A percentile compares a stretch with the other conserved stretches of the same genome.
Evolutionary conservation across 352 stramenopile species (phyloP).

Genomic region (Globisporangium emineosum): DNA sequence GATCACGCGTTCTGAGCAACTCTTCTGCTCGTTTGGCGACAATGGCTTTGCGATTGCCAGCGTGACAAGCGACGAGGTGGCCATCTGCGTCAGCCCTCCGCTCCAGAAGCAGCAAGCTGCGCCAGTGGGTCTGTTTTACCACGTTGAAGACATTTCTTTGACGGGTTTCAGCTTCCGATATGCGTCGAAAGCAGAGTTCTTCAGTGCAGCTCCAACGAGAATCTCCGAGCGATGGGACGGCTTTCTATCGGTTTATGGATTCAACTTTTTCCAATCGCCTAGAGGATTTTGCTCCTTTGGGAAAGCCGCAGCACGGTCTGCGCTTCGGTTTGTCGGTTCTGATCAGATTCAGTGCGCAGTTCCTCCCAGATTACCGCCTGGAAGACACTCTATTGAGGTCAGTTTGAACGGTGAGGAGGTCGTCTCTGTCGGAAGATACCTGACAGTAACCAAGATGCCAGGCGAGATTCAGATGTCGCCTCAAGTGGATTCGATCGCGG

Average conservation of each 20-base stretch:
- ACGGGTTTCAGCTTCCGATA: conserved; percentile 37
- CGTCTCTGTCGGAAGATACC: conserved; percentile 14
- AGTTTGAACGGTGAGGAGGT: conserved; percentile 29
- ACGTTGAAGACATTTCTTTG: conserved; percentile 18
- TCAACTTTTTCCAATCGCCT: conserved; percentile 27
- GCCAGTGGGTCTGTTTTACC: conserved; percentile 30
- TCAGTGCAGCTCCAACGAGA: conserved; percentile 19
- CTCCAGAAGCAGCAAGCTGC: not conserved
- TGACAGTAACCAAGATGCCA: conserved; percentile 25
- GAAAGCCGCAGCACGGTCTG: not conserved
- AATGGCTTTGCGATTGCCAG: conserved; percentile 9
- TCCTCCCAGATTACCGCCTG: conserved; percentile 20
- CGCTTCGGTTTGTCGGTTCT: conserved; percentile 19
- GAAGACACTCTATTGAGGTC: conserved; percentile 20
- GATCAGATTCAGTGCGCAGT: conserved; percentile 28
- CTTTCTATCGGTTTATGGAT: conserved; percentile 28
- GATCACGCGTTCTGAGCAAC: not conserved
- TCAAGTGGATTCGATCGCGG: conserved; percentile 25
- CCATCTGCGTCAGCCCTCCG: conserved; percentile 29
- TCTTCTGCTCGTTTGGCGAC: conserved; percentile 37
- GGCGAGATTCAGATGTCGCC: conserved; percentile 29
- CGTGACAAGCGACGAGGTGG: conserved; percentile 10
- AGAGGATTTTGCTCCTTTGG: conserved; percentile 30
- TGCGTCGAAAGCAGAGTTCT: conserved; percentile 17
- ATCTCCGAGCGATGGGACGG: conserved; percentile 24